A percentile compares a stretch with the other conserved stretches of the same genome.
phyloP scores from a whole-genome alignment of 305 asterid genomes.

The Solanum chacoense region DNA sequence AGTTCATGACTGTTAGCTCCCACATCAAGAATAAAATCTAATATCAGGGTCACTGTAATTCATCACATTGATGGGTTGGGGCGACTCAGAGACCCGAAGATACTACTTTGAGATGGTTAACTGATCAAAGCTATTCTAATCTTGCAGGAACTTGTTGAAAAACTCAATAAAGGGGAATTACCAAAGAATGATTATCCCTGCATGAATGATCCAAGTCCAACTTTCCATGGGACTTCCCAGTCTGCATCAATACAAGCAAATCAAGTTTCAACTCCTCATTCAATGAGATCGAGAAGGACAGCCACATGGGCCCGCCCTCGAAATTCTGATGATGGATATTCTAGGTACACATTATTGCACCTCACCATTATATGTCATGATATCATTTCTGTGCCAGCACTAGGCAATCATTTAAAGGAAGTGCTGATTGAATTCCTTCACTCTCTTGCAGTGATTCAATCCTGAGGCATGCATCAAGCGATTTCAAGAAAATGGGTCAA shows the following conservation, averaged over 20 bases:
- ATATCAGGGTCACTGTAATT: not conserved
- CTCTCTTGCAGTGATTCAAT: constrained; percentile 58
- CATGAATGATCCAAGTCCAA: constrained; percentile 94
- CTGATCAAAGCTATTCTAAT: constrained; percentile 8
- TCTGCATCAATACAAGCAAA: constrained; percentile 39
- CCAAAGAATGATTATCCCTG: constrained; percentile 83
- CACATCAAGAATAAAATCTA: not conserved
- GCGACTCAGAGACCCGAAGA: not conserved
- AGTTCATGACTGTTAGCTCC: not conserved
- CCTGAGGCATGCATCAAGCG: constrained; percentile 87
- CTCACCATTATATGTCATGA: not conserved
- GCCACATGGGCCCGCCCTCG: constrained; percentile 99
- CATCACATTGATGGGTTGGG: not conserved
- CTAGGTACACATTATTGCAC: constrained; percentile 43
- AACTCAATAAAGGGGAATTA: constrained; percentile 71
- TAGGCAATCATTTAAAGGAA: not conserved
- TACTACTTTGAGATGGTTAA: not conserved
- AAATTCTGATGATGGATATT: constrained; percentile 93
- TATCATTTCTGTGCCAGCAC: not conserved
- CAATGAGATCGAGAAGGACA: constrained; percentile 86
- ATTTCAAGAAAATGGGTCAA: constrained; percentile 87
- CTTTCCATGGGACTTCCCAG: constrained; percentile 57
- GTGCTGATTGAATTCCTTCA: not conserved
- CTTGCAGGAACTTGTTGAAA: constrained; percentile 79
- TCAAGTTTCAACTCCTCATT: constrained; percentile 67